These are phyloP conservation scores for Trichosporon sp. DNA, from an alignment of 1,284 basidiomycete species.

Conservation along the genomic window DNA sequence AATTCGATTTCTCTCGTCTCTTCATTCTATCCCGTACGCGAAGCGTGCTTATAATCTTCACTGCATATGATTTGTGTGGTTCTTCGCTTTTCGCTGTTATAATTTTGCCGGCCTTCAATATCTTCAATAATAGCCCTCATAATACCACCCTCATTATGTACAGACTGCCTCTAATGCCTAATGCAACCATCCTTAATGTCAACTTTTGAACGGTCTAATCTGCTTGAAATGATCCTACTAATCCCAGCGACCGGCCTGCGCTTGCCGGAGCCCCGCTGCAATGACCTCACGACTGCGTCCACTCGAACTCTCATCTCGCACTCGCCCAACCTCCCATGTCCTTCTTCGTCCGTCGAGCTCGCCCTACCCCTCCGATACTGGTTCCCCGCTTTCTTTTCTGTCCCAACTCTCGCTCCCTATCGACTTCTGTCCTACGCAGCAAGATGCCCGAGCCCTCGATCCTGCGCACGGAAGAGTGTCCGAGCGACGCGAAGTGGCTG, in stretches of 20 bases:
- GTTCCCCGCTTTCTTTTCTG: background rate
- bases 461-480: conserved; percentile 32
- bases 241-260: too few species aligned
- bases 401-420: background rate
- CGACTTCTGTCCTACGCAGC: background rate
- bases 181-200: background rate
- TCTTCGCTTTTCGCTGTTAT: background rate
- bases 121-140: background rate
- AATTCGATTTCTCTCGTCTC: background rate
- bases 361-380: background rate
- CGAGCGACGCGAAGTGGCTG: conserved; percentile 46
- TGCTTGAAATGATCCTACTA: too few species aligned
- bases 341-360: background rate
- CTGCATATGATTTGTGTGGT: background rate
- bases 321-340: background rate
- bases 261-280: background rate
- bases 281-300: background rate
- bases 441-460: conserved; percentile 28
- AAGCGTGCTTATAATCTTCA: background rate
- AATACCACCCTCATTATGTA: background rate
- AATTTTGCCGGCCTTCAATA: background rate
- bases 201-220: too few species aligned
- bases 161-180: background rate
- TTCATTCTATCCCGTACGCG: background rate
- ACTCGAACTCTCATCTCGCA: background rate